Percentiles rank a stretch among this genome's conserved stretches.
phyloP scores from a whole-genome alignment of 192 early-diverging fungal genomes.

The Coemansia sp. region DNA sequence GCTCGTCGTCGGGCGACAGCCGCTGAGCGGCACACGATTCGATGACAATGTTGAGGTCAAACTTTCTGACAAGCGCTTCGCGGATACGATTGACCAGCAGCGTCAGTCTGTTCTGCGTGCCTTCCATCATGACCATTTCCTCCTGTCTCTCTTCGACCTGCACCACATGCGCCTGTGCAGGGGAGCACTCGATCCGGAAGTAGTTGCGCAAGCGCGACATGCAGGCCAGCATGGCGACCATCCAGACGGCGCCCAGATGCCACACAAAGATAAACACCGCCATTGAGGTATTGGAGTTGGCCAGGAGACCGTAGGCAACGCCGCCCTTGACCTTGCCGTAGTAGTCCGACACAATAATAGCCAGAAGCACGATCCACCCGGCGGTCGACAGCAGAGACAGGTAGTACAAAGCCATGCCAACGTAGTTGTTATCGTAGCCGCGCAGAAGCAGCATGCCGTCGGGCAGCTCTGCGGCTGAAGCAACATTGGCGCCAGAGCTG shows the following conservation, averaged over 20 bases:
- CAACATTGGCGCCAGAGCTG: background rate
- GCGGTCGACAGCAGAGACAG: constrained; percentile 60
- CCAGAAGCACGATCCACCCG: constrained; percentile 68
- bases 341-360: constrained; percentile 74
- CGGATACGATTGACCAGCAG: constrained; percentile 46
- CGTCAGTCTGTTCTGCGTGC: constrained; percentile 42
- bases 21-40: constrained; percentile 46
- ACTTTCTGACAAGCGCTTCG: constrained; percentile 27
- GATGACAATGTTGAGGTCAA: constrained; percentile 48
- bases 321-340: constrained; percentile 66
- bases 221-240: constrained; percentile 56
- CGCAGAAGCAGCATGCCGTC: constrained; percentile 59
- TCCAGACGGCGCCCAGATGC: constrained; percentile 76
- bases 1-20: constrained; percentile 32
- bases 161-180: constrained; percentile 49
- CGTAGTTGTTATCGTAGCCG: constrained; percentile 62
- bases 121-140: constrained; percentile 57
- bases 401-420: constrained; percentile 58
- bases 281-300: constrained; percentile 62
- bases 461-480: constrained; percentile 4
- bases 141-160: constrained; percentile 62
- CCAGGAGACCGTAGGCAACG: constrained; percentile 60
- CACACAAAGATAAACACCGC: constrained; percentile 72
- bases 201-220: constrained; percentile 62
- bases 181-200: constrained; percentile 68